Percentiles rank a stretch among this genome's conserved stretches.
Conservation (phyloP, 1,284 basidiomycete genomes). For the Apiotrichum mycotoxinovorans region DNA sequence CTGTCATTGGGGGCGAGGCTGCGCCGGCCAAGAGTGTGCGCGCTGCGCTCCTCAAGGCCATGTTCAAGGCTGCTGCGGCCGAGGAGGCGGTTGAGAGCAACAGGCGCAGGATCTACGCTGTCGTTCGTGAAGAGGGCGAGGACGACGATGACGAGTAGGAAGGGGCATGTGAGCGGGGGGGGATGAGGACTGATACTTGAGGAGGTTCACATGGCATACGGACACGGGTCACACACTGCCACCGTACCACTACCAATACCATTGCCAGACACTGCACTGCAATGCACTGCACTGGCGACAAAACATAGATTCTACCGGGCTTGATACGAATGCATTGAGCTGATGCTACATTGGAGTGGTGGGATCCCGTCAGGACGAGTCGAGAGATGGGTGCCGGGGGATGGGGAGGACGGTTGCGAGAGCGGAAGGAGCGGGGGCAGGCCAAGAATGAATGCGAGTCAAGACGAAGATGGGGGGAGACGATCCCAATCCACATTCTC, state of each 20-base stretch:
- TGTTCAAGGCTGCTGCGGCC: slow-evolving; percentile 74
- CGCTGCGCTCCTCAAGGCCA: slow-evolving; percentile 58
- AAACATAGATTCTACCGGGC: no score
- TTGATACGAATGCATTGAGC: slow-evolving; percentile 3
- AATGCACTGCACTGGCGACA: no score
- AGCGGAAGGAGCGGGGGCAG: no score
- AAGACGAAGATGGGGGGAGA: no score
- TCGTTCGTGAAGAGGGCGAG: slow-evolving; percentile 63
- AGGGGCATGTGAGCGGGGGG: background rate
- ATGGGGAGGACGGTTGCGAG: no score
- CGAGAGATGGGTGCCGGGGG: background rate
- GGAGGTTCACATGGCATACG: background rate
- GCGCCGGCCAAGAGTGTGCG: slow-evolving; percentile 50
- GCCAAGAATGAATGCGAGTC: no score
- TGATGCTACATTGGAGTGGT: slow-evolving; percentile 4
- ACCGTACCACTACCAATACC: no score
- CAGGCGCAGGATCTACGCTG: slow-evolving; percentile 72
- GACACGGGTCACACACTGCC: no score
- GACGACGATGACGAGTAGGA: slow-evolving; percentile 36
- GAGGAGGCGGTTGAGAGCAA: slow-evolving; percentile 64
- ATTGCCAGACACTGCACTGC: no score
- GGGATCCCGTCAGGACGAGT: background rate
- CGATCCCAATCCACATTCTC: no score
- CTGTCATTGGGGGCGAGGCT: background rate
- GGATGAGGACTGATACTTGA: background rate